phyloP scores from a whole-genome alignment of 2,329 filamentous ascomycete species.

The Hypoxylon sp. region DNA sequence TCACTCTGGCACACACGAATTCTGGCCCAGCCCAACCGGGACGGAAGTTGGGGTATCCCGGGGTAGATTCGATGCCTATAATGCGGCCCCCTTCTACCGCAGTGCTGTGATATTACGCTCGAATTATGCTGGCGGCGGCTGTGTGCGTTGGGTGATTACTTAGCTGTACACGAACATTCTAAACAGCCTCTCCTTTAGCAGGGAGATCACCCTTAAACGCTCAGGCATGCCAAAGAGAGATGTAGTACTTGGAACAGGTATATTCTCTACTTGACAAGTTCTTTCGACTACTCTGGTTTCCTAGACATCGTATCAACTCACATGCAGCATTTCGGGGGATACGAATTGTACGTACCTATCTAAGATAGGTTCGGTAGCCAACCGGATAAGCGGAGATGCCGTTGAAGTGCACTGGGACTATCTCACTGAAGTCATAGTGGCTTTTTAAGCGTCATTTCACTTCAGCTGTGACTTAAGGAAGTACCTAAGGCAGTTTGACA shows the following conservation, averaged over 20 bases:
- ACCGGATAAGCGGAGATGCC: not conserved
- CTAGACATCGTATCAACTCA: not conserved
- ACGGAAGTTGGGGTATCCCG: constrained; percentile 9
- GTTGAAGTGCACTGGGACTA: not conserved
- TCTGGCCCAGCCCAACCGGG: constrained; percentile 1
- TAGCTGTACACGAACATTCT: no score
- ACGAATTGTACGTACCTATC: not conserved
- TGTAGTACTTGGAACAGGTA: no score
- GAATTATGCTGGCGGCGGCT: not conserved
- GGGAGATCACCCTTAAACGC: no score
- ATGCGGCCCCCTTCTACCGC: not conserved
- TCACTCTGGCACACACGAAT: not conserved
- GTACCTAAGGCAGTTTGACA: not conserved
- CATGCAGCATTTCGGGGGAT: not conserved
- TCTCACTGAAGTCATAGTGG: not conserved
- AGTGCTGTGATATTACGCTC: not conserved
- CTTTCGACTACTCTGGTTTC: no score
- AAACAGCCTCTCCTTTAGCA: no score
- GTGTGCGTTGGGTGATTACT: not conserved
- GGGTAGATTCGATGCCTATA: not conserved
- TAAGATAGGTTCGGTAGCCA: not conserved
- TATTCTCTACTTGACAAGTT: no score
- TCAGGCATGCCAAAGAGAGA: no score
- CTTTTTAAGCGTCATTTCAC: not conserved
- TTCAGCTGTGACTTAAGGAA: constrained; percentile 4